Evolutionary conservation across 176 grass and related monocot genomes (phyloP), one percentile per base, ranked within the genome.

Genomic region (Miscanthus lutarioriparius): DNA sequence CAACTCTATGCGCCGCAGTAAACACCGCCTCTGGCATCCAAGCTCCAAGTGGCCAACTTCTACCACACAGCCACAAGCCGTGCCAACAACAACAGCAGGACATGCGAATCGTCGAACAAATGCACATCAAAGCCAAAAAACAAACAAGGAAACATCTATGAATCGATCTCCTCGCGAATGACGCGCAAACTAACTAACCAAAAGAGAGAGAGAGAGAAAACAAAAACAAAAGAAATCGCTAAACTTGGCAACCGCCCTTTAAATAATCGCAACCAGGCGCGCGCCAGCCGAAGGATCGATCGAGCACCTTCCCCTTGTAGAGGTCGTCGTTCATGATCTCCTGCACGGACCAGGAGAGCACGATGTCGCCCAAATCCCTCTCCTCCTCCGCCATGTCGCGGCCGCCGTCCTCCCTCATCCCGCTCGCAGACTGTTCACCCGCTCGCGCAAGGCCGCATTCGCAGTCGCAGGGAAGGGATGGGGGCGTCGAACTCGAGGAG

Each of bases 341-440:
- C 37, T 45, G 51, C 75, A 94, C 27, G 1, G 65, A 64, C 90
- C 92, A 94, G 76, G 90, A 90, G 59, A 94, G 87, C 71, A 94
- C 76, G 20, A 76, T 54, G 71, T 83, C 85, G 10, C 13, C 84
- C 87, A 94, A 83, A 76, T 86, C 82, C 30, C 7, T 66, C 87
- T 80, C 62, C 87, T 79, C 30, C 62, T 13, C 61, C 40, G 10
- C 64, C 62, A 67, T 79, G 5, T 66, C 74, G 67, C 77, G 64
- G 51, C 19, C 38, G 58, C 45, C 19, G 35, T 47, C 59, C 74
- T 35, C 54, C 32, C 79, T 68, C 70, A 10, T 53, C 78, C 16
- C 71, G 58, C 78, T 40, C 61, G 48, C 45, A 11, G 4, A 8
- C 63, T 16, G 45, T 48, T 15, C 45, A 54, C 45, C 37, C 65